A percentile compares a stretch with the other conserved stretches of the same genome.
Evolutionary conservation across 306 rosid species (phyloP).

Genomic region (Cucumis cinereus): DNA sequence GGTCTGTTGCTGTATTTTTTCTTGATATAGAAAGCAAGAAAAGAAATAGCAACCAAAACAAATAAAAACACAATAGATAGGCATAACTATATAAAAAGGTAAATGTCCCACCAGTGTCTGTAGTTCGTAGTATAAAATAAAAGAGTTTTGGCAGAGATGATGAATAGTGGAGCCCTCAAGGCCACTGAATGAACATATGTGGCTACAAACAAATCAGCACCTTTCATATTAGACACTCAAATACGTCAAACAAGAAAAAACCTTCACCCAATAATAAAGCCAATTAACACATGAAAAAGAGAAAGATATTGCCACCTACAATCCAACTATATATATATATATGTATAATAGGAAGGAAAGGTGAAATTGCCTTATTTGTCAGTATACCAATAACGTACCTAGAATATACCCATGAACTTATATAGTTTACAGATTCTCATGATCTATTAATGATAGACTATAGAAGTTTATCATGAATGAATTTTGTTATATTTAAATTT

Average conservation of each 20-base stretch:
- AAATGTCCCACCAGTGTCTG: slow-evolving; percentile 1
- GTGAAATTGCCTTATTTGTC: no score
- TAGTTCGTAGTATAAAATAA: not conserved
- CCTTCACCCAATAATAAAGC: not conserved
- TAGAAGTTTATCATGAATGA: no score
- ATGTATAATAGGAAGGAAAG: not conserved
- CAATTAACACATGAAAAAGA: not conserved
- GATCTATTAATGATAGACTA: no score
- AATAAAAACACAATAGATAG: not conserved
- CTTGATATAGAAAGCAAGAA: not conserved
- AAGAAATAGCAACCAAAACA: not conserved
- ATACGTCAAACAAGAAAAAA: not conserved
- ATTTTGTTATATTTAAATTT: no score
- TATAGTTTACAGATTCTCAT: no score
- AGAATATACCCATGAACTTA: no score
- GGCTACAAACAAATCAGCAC: not conserved
- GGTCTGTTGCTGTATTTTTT: not conserved
- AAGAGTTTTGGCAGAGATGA: not conserved
- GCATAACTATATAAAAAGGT: not conserved
- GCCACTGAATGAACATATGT: not conserved
- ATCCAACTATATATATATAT: no score
- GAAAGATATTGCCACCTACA: not conserved
- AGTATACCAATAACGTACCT: no score
- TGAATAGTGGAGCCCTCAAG: not conserved
- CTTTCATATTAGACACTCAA: not conserved